phyloP scores from a whole-genome alignment of 2,329 filamentous ascomycete genomes.

The Trichophyton mentagrophytes region DNA sequence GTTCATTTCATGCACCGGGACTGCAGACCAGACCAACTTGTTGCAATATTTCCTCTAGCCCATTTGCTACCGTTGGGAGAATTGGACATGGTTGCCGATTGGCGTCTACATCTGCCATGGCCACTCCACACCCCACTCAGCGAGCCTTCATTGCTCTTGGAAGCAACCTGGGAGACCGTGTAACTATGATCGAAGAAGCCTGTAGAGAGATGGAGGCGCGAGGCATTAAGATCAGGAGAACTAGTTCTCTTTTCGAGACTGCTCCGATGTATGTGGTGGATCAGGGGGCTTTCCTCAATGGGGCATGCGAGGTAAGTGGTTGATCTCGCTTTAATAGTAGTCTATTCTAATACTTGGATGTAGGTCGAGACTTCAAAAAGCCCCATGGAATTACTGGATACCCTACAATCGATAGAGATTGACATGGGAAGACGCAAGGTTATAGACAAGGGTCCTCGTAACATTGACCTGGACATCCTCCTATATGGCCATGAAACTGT shows the following conservation, averaged over 20 bases:
- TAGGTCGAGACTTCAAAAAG: constrained; percentile 69
- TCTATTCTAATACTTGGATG: not conserved
- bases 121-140: not conserved
- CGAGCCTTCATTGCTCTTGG: constrained; percentile 73
- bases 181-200: constrained; percentile 73
- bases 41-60: not conserved
- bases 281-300: constrained; percentile 81
- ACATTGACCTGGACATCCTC: constrained; percentile 87
- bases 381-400: constrained; percentile 63
- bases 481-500: constrained; percentile 60
- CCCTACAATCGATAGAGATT: constrained; percentile 72
- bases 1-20: not conserved
- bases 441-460: constrained; percentile 85
- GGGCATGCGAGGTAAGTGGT: constrained; percentile 67
- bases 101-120: not conserved
- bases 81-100: not conserved
- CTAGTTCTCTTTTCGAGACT: constrained; percentile 87
- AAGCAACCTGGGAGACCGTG: constrained; percentile 79
- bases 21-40: not conserved
- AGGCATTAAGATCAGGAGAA: constrained; percentile 61
- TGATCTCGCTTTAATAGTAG: not conserved
- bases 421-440: constrained; percentile 66
- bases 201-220: constrained; percentile 62
- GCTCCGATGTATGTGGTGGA: constrained; percentile 92
- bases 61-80: not conserved